Evolutionary conservation across 1,284 basidiomycete genomes (phyloP), one percentile per base, ranked within the genome.

Genomic region (Apiotrichum laibachii): DNA sequence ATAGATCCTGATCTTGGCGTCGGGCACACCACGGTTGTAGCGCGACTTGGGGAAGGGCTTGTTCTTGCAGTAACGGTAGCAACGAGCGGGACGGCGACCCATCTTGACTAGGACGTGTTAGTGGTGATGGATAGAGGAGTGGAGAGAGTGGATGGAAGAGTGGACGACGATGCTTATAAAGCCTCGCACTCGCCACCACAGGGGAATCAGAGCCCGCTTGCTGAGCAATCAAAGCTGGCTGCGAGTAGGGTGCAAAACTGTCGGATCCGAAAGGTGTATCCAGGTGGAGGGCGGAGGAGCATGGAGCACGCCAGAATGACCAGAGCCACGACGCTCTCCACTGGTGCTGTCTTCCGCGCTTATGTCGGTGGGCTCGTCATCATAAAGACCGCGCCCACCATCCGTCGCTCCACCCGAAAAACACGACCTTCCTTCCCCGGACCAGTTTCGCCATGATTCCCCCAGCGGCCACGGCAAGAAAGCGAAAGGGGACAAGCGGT

Each of bases 21-120:
- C 92, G 71, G 92, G 92, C 52, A 95, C 92, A 92, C 93, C 94
- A 85, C 95, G 91, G 84, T 96, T 96, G 85, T 95, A 96, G 77
- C 92, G 82, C 61, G 89, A 92, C 82, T 95, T 95, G 62, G 80
- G 80, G 79, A 76, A 81, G 47, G 92, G 92, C 85, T 97, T 96
- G 86, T 95, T 96, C 85, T 97, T 96, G 85, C 92, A 95, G 84
- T 96, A 95, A 68, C 91, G 87, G 83, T 94, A 93, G 85, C 92
- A 95, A 73, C 90, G 88, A 80, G 92, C 91, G 71, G 92, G 92
- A 85, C 91, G 90, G 79, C 92, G 90, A 85, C 92, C 92, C 91
- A 94, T 93, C 76, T 81, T 79, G 53, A 61, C 56, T 62, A 50
- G n/a, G 13, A 19, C 4, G 40, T 56, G 56, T 61, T 51, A 57